Evolutionary conservation across 2,329 filamentous ascomycete species (phyloP).

Genomic region (Aspergillus ruber): DNA sequence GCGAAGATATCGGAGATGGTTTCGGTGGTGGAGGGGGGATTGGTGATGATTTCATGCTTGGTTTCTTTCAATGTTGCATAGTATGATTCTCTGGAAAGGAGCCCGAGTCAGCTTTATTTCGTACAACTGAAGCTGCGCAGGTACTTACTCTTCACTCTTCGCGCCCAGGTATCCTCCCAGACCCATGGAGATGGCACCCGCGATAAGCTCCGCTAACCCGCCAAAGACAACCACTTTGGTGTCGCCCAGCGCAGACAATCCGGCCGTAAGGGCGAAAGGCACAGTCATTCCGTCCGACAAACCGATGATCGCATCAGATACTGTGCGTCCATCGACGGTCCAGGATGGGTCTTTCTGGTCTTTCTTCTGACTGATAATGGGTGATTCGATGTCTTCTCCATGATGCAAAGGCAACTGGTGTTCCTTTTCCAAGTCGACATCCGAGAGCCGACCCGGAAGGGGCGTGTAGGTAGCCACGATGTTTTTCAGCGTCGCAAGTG

Average conservation of each 20-base stretch:
- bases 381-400: constrained; percentile 10
- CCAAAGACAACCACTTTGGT: constrained; percentile 64
- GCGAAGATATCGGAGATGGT: constrained; percentile 34
- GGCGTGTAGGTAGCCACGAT: constrained; percentile 25
- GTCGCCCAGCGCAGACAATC: constrained; percentile 56
- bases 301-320: constrained; percentile 62
- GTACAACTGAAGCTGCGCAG: too few species aligned
- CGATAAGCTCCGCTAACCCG: constrained; percentile 67
- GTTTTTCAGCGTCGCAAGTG: constrained; percentile 22
- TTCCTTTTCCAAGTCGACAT: constrained; percentile 25
- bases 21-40: constrained; percentile 22
- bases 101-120: too few species aligned
- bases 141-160: constrained; percentile 34
- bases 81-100: constrained; percentile 29
- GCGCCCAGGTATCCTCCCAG: constrained; percentile 67
- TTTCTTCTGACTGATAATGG: constrained; percentile 8
- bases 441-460: constrained; percentile 12
- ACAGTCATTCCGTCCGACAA: constrained; percentile 74
- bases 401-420: constrained; percentile 11
- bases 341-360: constrained; percentile 15
- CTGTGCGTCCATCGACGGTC: constrained; percentile 31
- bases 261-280: constrained; percentile 71
- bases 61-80: constrained; percentile 34
- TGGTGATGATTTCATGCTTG: constrained; percentile 22
- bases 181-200: constrained; percentile 71